Evolutionary conservation across 768 basidiomycete species (phyloP).

Genomic region (Phanerochaete sordida): DNA sequence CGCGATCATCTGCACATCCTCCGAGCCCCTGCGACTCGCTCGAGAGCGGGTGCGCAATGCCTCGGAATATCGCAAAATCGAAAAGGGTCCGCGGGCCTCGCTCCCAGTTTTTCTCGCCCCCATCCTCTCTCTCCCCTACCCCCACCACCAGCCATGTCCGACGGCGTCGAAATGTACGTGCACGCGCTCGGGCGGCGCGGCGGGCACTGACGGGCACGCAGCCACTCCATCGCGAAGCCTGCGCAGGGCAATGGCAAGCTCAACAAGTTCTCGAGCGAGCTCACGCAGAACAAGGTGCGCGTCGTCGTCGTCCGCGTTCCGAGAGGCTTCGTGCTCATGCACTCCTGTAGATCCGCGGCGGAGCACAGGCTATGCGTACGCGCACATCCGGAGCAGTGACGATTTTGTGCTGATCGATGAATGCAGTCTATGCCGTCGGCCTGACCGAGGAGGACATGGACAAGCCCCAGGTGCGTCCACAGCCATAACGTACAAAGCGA

Average conservation of each 20-base stretch:
- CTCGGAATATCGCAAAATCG: too few species aligned
- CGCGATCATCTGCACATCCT: conserved; percentile 11
- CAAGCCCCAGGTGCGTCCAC: conserved; percentile 67
- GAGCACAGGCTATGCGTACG: conserved; percentile 85
- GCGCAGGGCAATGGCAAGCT: conserved; percentile 41
- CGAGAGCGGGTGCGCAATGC: too few species aligned
- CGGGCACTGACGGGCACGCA: conserved; percentile 19
- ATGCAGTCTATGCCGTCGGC: conserved; percentile 78
- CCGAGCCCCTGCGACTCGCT: too few species aligned
- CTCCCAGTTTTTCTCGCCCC: too few species aligned
- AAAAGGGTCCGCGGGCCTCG: too few species aligned
- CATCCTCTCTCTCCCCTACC: neutral
- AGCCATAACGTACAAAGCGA: neutral
- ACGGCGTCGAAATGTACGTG: conserved; percentile 58
- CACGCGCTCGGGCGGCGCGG: neutral
- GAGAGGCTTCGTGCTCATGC: too few species aligned
- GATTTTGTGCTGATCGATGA: neutral
- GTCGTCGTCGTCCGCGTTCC: too few species aligned
- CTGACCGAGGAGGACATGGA: conserved; percentile 77
- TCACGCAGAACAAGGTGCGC: conserved; percentile 75
- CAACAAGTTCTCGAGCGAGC: conserved; percentile 70
- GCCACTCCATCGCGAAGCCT: conserved; percentile 40
- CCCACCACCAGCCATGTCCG: conserved; percentile 38
- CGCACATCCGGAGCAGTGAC: neutral
- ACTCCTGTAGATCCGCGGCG: conserved; percentile 69